Evolutionary conservation across 305 asterid species (phyloP).

Genomic region (Ruellia speciosa): DNA sequence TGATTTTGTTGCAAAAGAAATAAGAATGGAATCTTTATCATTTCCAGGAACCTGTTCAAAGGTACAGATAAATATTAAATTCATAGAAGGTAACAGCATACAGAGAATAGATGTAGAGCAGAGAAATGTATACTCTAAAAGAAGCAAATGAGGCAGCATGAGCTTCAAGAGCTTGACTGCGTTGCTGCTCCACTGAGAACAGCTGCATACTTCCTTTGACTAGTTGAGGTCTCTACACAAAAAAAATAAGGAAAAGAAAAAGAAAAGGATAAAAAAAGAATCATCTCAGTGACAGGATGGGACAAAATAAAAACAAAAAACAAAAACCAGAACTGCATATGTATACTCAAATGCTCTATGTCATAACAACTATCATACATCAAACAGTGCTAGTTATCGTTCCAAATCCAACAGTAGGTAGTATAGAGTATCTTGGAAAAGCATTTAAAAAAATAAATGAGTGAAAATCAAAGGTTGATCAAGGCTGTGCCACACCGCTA

Average conservation of each 20-base stretch:
- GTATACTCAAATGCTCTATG: too few relatives aligned
- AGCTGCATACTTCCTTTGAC: slow-evolving; percentile 99
- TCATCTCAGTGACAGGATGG: too few relatives aligned
- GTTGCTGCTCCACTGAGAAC: slow-evolving; percentile 93
- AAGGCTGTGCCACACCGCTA: too few relatives aligned
- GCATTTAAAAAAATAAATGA: too few relatives aligned
- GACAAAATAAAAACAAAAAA: too few relatives aligned
- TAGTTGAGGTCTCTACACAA: slow-evolving; percentile 80
- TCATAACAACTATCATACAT: too few relatives aligned
- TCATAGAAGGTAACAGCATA: slow-evolving; percentile 13
- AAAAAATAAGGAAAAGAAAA: neutral
- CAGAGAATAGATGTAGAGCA: slow-evolving; percentile 17
- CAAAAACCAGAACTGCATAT: too few relatives aligned
- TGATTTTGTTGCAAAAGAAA: slow-evolving; percentile 80
- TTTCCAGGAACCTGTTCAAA: slow-evolving; percentile 73
- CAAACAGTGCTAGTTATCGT: too few relatives aligned
- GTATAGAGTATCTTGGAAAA: too few relatives aligned
- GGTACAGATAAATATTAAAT: slow-evolving; percentile 16
- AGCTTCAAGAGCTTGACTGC: slow-evolving; percentile 99
- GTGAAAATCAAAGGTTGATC: too few relatives aligned
- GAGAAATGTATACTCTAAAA: slow-evolving; percentile 46
- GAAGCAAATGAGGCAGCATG: slow-evolving; percentile 98
- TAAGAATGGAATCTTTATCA: slow-evolving; percentile 83
- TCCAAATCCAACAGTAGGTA: too few relatives aligned
- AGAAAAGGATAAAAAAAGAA: too few relatives aligned